These are phyloP conservation scores for Lepiota brunneoincarnata DNA, from an alignment of 768 basidiomycete species.

Conservation along the genomic window DNA sequence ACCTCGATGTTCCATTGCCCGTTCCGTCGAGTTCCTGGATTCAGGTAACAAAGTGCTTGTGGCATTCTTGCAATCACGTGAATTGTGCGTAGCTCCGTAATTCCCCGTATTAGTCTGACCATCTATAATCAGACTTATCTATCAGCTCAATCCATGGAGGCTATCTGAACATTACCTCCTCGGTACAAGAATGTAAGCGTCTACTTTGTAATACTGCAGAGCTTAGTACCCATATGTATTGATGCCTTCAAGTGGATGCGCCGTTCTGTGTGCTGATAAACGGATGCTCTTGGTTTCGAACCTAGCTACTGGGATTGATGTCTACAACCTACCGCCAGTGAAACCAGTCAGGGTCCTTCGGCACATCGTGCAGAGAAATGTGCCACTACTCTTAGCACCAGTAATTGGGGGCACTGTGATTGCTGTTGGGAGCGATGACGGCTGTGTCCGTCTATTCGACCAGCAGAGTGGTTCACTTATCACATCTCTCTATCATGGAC, in stretches of 20 bases:
- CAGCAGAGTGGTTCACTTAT: neutral
- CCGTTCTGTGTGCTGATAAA: too few relatives aligned
- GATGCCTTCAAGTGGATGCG: too few relatives aligned
- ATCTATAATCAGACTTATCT: too few relatives aligned
- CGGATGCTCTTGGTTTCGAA: neutral
- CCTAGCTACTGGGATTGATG: neutral
- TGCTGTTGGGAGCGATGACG: neutral
- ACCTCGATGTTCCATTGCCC: too few relatives aligned
- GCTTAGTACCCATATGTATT: too few relatives aligned
- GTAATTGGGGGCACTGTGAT: neutral
- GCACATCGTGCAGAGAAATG: neutral
- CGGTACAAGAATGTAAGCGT: neutral
- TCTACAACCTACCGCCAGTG: neutral
- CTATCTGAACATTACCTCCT: neutral
- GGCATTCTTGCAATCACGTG: too few relatives aligned
- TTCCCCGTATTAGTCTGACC: too few relatives aligned
- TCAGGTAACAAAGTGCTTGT: too few relatives aligned
- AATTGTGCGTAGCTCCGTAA: too few relatives aligned
- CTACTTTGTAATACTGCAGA: too few relatives aligned
- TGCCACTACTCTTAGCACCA: neutral
- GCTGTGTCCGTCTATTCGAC: neutral
- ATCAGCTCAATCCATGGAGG: slow-evolving; percentile 1
- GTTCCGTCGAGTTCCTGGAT: too few relatives aligned
- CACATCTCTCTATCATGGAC: neutral
- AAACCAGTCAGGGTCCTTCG: too few relatives aligned